These are phyloP conservation scores for Coprinopsis marcescibilis DNA, from an alignment of 768 basidiomycete species.

Conservation along the genomic window DNA sequence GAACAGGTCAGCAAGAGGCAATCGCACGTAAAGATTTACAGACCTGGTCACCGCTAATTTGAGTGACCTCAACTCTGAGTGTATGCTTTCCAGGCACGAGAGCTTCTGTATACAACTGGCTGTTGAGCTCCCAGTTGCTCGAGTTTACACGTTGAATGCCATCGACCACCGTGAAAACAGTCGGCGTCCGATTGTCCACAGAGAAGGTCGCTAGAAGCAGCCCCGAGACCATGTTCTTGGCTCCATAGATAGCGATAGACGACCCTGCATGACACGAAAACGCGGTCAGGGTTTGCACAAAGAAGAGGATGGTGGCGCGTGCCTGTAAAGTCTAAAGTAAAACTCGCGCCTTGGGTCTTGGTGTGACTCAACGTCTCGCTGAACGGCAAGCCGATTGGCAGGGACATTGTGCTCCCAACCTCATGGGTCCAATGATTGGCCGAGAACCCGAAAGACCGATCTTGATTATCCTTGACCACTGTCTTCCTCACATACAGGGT, in stretches of 20 bases:
- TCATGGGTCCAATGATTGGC: no score
- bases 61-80: background rate
- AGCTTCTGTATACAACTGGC: background rate
- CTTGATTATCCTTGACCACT: conserved; percentile 4
- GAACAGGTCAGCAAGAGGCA: background rate
- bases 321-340: no score
- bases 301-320: no score
- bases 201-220: background rate
- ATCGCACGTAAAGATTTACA: background rate
- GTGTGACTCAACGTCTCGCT: no score
- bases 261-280: background rate
- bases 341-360: no score
- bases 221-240: background rate
- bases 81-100: conserved; percentile 2
- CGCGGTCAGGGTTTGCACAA: no score
- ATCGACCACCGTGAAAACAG: conserved; percentile 3
- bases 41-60: conserved; percentile 10
- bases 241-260: background rate
- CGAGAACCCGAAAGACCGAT: background rate
- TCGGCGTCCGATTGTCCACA: background rate
- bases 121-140: background rate
- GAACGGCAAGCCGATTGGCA: no score
- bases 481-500: background rate
- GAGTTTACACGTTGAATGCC: conserved; percentile 2
- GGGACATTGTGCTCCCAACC: no score